Evolutionary conservation across 129 eudicot species (phyloP).

Genomic region (Heracleum sosnowskyi): DNA sequence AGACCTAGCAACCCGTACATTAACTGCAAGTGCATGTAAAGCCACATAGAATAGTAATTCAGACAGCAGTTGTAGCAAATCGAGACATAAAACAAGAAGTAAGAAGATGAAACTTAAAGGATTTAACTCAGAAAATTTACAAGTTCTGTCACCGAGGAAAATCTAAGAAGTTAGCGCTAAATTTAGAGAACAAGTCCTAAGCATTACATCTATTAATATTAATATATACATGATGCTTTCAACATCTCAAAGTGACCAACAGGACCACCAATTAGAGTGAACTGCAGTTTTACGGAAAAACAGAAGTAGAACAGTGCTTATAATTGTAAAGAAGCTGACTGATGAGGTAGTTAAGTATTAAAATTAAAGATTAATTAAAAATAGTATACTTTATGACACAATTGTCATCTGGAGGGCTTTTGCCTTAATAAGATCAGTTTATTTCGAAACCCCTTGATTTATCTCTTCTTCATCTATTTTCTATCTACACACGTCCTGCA

Average conservation of each 20-base stretch:
- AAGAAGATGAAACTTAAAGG: background rate
- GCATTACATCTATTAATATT: background rate
- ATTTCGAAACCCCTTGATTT: background rate
- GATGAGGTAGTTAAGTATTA: background rate
- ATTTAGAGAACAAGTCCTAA: background rate
- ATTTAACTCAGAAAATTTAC: background rate
- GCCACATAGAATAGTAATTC: background rate
- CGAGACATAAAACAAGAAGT: background rate
- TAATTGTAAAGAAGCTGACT: background rate
- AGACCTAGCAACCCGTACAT: constrained; percentile 85
- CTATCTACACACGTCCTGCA: background rate
- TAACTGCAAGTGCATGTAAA: constrained; percentile 37
- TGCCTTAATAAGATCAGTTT: background rate
- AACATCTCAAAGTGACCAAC: background rate
- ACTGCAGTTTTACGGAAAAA: background rate
- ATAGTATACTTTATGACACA: background rate
- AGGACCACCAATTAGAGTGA: background rate
- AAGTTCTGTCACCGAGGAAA: background rate
- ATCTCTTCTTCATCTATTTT: background rate
- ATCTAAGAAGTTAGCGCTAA: background rate
- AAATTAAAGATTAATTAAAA: background rate
- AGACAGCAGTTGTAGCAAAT: background rate
- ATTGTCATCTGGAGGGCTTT: background rate
- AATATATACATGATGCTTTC: background rate
- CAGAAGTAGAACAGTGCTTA: background rate